Base-by-base conservation (phyloP, 2,329 filamentous ascomycete genomes). In the Westerdykella sp. region DNA sequence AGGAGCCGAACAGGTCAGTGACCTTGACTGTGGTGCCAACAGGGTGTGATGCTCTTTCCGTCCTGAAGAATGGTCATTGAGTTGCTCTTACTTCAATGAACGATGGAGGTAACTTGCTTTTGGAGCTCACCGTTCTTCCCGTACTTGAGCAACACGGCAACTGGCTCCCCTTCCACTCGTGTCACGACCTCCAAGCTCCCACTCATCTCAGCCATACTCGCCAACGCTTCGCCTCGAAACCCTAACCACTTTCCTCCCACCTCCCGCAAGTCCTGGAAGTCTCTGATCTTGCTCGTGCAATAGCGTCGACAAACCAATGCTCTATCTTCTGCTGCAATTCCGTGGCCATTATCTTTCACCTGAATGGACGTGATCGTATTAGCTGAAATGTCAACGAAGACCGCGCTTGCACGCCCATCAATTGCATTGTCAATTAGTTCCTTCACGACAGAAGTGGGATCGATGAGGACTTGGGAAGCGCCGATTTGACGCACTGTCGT, bases 401-500 rank as follows among this genome's bases (percentile, higher is more conserved):
- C 71, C 2, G 74, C 75, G 2, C 77, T 83, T 11, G 85, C 84
- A 41, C 75, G 71, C 6, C 85, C 83, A 63, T 91, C 85, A 15
- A 90, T 74, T 35, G 84, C 75, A 62, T 91, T 90, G 54, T 90
- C 86, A 25, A 90, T 65, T 4, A 90, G 78, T 64, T 90, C 86
- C 59, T 90, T 90, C 53, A 88, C 76, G 2, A 87, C 68, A 10
- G 77, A 75, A 11, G 72, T 67, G 0, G 85, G 75, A 6, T 78
- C 77, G 5, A 75, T 71, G 39, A 89, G 73, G 37, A 75, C 73
- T 51, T 81, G 72, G 2, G 78, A 72, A 6, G 84, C 80, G 30
- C 80, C 76, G 6, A 90, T 70, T 10, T 78, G 73, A 37, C 75
- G 74, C 16, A 75, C 69, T 12, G 69, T 69, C 4, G 62, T 55